Evolutionary conservation across 2,329 filamentous ascomycete genomes (phyloP), one percentile per base, ranked within the genome.

Genomic region (Neurospora sp.): DNA sequence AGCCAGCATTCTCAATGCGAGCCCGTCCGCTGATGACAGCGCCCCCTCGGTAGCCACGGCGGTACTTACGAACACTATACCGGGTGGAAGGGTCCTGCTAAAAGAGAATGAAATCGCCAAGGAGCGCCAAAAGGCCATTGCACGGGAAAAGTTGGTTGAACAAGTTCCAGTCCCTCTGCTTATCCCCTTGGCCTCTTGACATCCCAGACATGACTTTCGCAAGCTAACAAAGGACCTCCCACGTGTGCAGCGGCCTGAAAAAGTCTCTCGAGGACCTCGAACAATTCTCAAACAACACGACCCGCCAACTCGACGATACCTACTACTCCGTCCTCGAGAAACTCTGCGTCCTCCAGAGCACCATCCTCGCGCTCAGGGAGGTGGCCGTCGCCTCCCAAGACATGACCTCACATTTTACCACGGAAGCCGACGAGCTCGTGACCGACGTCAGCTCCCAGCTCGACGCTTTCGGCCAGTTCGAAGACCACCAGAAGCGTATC

Each of bases 301-400:
- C 89, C 17, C 84, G 85, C 71, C 86, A 86, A 40, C 86, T 95
- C 58, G 91, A 94, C 77, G 87, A 91, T 71, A 90, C 90, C 3
- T 94, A 93, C 80, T 91, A 91, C 73, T 86, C 87, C 0, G 86
- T 93, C 10, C 82, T 93, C 38, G 89, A 92, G 77, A 92, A 90
- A 76, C 84, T 91, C 67, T 85, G 85, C 67, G 79, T 84, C 0
- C 81, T 94, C 43, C 89, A 90, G 69, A 85, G 83, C 73, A 92
- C 89, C 0, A 86, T 93, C 46, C 78, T 82, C 6, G 85, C 85
- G 2, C 81, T 95, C 38, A 89, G 89, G 75, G 88, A 91, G 74
- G 83, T 95, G n/a, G 88, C 90, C 0, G 81, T 82, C 38, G 82
- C 87, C 75, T 89, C 89, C 6, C 84, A 83, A 69, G 83, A 86